Conservation (phyloP, 306 rosid species). For the Ochetophila trinervis region DNA sequence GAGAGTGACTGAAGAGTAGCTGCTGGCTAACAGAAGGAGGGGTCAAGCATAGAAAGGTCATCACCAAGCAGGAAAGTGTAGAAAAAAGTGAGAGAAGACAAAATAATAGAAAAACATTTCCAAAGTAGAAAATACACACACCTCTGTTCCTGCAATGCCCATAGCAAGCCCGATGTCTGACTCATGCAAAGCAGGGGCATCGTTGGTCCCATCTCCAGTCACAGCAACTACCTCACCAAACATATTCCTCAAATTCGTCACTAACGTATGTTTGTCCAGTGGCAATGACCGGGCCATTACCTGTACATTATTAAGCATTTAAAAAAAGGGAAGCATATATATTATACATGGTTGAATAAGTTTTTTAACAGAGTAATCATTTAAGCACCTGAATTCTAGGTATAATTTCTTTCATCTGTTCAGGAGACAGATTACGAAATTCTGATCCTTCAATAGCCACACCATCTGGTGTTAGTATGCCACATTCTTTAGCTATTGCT, state of each 20-base stretch:
- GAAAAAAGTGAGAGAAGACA: neutral
- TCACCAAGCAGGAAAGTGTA: no score
- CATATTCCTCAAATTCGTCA: slow-evolving; percentile 56
- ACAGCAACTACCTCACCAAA: slow-evolving; percentile 92
- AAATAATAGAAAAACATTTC: neutral
- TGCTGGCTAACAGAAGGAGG: no score
- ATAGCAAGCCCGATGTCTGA: slow-evolving; percentile 97
- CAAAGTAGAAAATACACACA: slow-evolving; percentile 26
- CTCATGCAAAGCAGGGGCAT: slow-evolving; percentile 95
- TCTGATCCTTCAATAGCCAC: slow-evolving; percentile 71
- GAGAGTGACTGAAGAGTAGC: no score
- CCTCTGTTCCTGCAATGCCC: slow-evolving; percentile 99
- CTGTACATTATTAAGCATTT: slow-evolving; percentile 43
- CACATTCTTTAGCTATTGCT: slow-evolving; percentile 96
- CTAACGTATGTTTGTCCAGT: slow-evolving; percentile 70
- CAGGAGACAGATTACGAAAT: slow-evolving; percentile 56
- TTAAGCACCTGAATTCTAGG: slow-evolving; percentile 80
- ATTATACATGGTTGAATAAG: slow-evolving; percentile 15
- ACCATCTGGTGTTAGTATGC: slow-evolving; percentile 76
- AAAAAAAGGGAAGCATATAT: slow-evolving; percentile 21
- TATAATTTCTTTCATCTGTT: slow-evolving; percentile 56
- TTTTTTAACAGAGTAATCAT: slow-evolving; percentile 12
- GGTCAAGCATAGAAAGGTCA: no score
- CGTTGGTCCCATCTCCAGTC: slow-evolving; percentile 96
- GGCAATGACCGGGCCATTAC: slow-evolving; percentile 97